Conservation (phyloP, 768 basidiomycete genomes). For the Termitomyces sp. region DNA sequence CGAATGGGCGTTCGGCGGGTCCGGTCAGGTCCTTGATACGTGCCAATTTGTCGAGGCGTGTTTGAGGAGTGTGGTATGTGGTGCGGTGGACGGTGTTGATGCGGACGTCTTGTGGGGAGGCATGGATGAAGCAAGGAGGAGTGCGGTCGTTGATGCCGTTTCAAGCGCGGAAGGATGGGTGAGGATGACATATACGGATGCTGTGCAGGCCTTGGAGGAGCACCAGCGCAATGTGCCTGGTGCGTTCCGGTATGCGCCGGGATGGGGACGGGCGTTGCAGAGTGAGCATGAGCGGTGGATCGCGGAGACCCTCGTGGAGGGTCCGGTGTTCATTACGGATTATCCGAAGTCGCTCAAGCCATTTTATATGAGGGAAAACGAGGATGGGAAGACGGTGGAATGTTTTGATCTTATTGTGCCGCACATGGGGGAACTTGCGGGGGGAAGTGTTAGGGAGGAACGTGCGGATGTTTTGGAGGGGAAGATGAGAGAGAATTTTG, state of each 20-base stretch:
- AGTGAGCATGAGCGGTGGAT: slow-evolving; percentile 95
- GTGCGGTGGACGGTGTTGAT: slow-evolving; percentile 16
- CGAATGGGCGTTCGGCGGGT: slow-evolving; percentile 57
- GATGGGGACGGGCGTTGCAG: slow-evolving; percentile 68
- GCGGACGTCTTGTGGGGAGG: slow-evolving; percentile 36
- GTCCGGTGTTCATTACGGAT: slow-evolving; percentile 88
- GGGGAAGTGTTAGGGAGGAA: slow-evolving; percentile 89
- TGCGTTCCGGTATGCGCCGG: slow-evolving; percentile 51
- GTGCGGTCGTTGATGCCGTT: slow-evolving; percentile 31
- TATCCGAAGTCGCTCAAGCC: slow-evolving; percentile 85
- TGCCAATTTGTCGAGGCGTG: slow-evolving; percentile 35
- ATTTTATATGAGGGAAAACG: slow-evolving; percentile 89
- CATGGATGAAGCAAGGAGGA: slow-evolving; percentile 27
- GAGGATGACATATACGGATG: slow-evolving; percentile 75
- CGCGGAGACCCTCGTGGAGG: slow-evolving; percentile 56
- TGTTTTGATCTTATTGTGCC: slow-evolving; percentile 96
- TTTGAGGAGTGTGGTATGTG: slow-evolving; percentile 20
- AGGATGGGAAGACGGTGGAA: slow-evolving; percentile 56
- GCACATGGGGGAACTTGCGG: slow-evolving; percentile 80
- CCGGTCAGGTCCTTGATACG: slow-evolving; percentile 31
- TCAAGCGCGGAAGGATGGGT: slow-evolving; percentile 43
- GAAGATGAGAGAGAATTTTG: slow-evolving; percentile 40
- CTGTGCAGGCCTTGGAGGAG: slow-evolving; percentile 50
- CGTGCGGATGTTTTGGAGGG: slow-evolving; percentile 44
- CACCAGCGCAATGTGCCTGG: slow-evolving; percentile 22